phyloP scores from a whole-genome alignment of 352 stramenopile species.

The Globisporangium viniferum region DNA sequence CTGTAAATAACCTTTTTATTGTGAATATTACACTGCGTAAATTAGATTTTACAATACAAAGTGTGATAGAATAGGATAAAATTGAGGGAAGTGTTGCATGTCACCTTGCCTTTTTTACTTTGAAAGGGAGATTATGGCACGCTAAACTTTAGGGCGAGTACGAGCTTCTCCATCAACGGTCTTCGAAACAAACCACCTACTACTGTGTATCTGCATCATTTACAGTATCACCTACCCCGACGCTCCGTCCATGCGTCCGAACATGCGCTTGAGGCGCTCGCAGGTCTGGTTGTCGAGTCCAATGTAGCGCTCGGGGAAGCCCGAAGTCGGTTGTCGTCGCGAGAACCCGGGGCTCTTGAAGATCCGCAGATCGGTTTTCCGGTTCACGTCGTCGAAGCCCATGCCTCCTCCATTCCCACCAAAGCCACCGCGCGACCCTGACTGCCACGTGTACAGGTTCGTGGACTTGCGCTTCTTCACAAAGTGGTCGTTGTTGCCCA shows the following conservation, averaged over 20 bases:
- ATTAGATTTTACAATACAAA: neutral
- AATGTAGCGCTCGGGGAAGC: conserved; percentile 74
- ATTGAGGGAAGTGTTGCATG: no score
- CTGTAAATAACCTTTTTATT: neutral
- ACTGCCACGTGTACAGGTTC: conserved; percentile 5
- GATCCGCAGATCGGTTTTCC: conserved; percentile 67
- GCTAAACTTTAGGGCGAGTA: no score
- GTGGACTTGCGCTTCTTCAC: neutral
- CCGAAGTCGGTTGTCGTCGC: conserved; percentile 42
- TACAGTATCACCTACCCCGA: neutral
- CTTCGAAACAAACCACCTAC: neutral
- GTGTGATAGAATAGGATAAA: neutral
- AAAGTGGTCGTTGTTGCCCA: conserved; percentile 31
- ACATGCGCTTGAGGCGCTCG: conserved; percentile 74
- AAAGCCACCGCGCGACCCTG: neutral
- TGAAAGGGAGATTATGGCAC: no score
- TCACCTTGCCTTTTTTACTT: no score
- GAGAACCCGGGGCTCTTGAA: conserved; percentile 68
- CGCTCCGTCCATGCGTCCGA: conserved; percentile 50
- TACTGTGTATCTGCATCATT: neutral
- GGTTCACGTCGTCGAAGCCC: conserved; percentile 9
- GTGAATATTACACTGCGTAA: neutral
- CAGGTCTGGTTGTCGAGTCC: conserved; percentile 73
- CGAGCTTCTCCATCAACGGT: no score
- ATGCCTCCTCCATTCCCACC: neutral